Conservation (phyloP, 805 yeast genomes). For the Candida ascalaphidarum region DNA sequence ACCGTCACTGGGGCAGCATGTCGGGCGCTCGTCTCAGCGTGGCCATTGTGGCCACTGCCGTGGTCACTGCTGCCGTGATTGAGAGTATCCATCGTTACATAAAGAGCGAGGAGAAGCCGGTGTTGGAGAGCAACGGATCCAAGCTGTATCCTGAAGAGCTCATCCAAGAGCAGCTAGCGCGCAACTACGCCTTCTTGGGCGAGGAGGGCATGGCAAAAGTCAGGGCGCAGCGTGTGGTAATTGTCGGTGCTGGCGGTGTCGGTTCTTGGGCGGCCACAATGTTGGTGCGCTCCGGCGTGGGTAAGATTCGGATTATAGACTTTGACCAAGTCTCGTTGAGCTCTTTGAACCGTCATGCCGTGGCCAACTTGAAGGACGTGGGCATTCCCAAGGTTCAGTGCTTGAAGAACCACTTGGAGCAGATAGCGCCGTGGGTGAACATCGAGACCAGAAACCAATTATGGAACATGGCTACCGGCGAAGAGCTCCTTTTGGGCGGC, state of each 20-base stretch:
- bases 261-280: conserved; percentile 95
- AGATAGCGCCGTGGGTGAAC: conserved; percentile 91
- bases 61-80: background rate
- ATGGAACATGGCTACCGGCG: conserved; percentile 65
- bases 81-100: background rate
- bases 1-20: no score
- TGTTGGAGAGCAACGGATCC: background rate
- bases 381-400: conserved; percentile 88
- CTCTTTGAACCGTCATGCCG: conserved; percentile 89
- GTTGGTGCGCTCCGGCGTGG: conserved; percentile 86
- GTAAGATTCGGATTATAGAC: conserved; percentile 71
- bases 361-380: conserved; percentile 85
- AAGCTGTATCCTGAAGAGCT: conserved; percentile 47
- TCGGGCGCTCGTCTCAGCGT: no score
- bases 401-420: conserved; percentile 53
- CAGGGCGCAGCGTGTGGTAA: conserved; percentile 63
- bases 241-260: conserved; percentile 96
- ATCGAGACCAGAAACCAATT: conserved; percentile 71
- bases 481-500: conserved; percentile 43
- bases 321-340: conserved; percentile 94
- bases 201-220: conserved; percentile 74
- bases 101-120: background rate
- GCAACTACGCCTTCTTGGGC: conserved; percentile 89
- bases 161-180: conserved; percentile 83
- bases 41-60: background rate